Conservation (phyloP, 768 basidiomycete species). For the Podaxis sp. region DNA sequence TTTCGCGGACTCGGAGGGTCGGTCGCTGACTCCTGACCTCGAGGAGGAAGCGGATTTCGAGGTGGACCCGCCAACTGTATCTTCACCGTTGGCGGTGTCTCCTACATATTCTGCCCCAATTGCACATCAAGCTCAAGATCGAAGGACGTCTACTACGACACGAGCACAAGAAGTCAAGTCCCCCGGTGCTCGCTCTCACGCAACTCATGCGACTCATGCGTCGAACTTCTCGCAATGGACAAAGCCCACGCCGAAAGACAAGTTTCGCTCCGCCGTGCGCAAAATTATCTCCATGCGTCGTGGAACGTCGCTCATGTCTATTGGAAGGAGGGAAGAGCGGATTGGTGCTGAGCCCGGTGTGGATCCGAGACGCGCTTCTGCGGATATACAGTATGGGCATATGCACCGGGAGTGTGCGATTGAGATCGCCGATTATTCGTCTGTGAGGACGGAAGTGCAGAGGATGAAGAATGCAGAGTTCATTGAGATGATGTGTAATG, state of each 20-base stretch:
- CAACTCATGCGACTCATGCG: not conserved
- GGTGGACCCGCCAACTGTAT: not conserved
- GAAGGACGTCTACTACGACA: not conserved
- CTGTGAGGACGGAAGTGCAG: constrained; percentile 46
- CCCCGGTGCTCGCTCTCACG: not conserved
- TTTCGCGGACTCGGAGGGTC: constrained; percentile 60
- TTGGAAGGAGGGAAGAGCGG: constrained; percentile 19
- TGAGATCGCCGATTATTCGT: constrained; percentile 64
- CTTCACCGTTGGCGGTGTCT: not conserved
- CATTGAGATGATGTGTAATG: constrained; percentile 46
- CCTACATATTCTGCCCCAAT: not conserved
- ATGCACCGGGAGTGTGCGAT: constrained; percentile 60
- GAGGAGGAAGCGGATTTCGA: constrained; percentile 34
- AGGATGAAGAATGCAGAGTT: constrained; percentile 61
- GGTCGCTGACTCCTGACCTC: constrained; percentile 63
- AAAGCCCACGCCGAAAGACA: constrained; percentile 37
- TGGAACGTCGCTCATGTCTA: constrained; percentile 36
- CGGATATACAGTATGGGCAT: constrained; percentile 51
- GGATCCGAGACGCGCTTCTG: constrained; percentile 58
- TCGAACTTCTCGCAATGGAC: constrained; percentile 12
- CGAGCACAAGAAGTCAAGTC: not conserved
- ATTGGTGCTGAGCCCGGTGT: constrained; percentile 70
- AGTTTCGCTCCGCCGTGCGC: constrained; percentile 50
- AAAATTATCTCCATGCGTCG: constrained; percentile 63
- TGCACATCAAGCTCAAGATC: not conserved